Base-by-base conservation (phyloP, 2,329 filamentous ascomycete genomes). In the Septoria petroselini region DNA sequence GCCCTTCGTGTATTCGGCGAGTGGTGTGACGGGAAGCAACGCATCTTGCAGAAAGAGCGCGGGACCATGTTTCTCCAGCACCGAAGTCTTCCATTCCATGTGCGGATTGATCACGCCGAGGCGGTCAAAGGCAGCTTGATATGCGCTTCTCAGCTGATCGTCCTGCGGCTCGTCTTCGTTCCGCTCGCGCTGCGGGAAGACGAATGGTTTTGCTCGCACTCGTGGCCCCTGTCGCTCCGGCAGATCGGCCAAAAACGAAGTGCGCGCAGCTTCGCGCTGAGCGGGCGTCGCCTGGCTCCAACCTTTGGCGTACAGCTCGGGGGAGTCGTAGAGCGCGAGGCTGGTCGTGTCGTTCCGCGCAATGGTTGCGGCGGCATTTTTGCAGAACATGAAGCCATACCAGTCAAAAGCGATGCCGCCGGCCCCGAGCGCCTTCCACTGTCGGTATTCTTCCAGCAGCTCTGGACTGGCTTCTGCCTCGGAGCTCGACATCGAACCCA, bases 361-460 rank as follows among this genome's bases (percentile, higher is more conserved):
- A 14, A 47, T 31, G 6, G 43, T 47, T 12, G 18, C 27, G 17
- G 33, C 38, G 8, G 34, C 25, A 12, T 33, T 23, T 18, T 42
- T 47, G 49, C 33, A 38, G 17, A 43, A 37, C 38, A 52, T 42
- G 38, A 47, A 52, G 12, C 49, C 43, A 2, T 46, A 30, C 42
- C 38, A 47, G 18, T 48, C 39, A 23, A 21, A 43, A 3, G 49
- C 11, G 6, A 42, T 34, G 7, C 49, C 49, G n/a, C 49, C 49
- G 9, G 31, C n/a, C n/a, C 49, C 49, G n/a, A 52, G 31, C n/a
- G 49, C 43, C 21, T 29, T 38, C 49, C 43, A 52, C 30, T 52
- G 38, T 11, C 19, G 27, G 31, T 52, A 52, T 29, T 50, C 41
- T 7, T 50, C 35, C 9, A 45, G 27, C 3, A 50, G 41, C 14